Evolutionary conservation across 2,329 filamentous ascomycete genomes (phyloP).

Genomic region (Exophiala alcalophila): DNA sequence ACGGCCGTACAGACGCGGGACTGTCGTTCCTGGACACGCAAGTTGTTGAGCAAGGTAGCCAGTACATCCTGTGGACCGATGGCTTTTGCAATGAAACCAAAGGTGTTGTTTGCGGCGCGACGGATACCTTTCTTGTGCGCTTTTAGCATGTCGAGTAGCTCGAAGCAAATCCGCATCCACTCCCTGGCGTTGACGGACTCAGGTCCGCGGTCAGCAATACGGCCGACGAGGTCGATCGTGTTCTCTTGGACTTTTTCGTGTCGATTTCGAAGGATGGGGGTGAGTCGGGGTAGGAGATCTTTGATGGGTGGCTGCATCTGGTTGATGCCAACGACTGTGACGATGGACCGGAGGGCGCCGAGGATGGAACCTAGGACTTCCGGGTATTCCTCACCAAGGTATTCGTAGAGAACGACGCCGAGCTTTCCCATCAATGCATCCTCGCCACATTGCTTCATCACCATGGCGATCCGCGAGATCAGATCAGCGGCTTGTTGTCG

Average conservation of each 20-base stretch:
- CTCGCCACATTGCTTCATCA: constrained; percentile 98
- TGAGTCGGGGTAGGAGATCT: constrained; percentile 88
- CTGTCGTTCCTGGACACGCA: constrained; percentile 95
- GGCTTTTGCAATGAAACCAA: constrained; percentile 98
- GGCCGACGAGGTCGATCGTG: constrained; percentile 94
- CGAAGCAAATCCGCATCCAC: constrained; percentile 99
- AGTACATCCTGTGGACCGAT: constrained; percentile 97
- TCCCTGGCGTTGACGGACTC: constrained; percentile 95
- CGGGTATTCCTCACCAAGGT: constrained; percentile 96
- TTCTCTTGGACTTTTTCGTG: constrained; percentile 99
- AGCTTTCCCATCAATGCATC: constrained; percentile 95
- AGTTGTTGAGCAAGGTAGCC: constrained; percentile 91
- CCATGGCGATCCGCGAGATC: constrained; percentile 94
- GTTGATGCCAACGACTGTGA: constrained; percentile 94
- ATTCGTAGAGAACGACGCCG: constrained; percentile 92
- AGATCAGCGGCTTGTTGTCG: constrained; percentile 95
- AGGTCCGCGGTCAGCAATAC: constrained; percentile 93
- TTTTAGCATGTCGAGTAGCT: constrained; percentile 98
- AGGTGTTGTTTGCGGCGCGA: constrained; percentile 97
- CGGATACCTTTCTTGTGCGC: constrained; percentile 99
- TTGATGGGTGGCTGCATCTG: constrained; percentile 99
- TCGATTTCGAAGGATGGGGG: constrained; percentile 95
- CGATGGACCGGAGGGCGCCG: constrained; percentile 89
- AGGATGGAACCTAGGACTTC: constrained; percentile 96
- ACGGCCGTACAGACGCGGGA: constrained; percentile 98